Percentiles rank a stretch among this genome's conserved stretches.
Conservation (phyloP, 2,329 filamentous ascomycete species). For the Talaromyces sp. region DNA sequence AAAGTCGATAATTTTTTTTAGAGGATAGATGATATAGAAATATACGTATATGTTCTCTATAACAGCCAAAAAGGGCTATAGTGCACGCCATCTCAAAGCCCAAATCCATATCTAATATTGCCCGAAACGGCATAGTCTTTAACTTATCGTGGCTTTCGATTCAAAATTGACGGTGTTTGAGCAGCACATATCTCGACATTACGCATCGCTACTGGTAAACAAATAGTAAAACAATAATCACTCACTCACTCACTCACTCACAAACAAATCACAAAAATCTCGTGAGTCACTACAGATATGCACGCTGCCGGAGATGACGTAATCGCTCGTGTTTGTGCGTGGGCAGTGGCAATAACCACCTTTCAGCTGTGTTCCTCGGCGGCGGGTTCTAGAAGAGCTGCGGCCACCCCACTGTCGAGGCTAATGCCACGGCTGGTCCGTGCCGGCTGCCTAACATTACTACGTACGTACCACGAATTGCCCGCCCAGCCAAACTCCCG, state of each 20-base stretch:
- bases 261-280: background rate
- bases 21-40: background rate
- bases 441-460: background rate
- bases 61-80: background rate
- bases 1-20: background rate
- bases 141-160: background rate
- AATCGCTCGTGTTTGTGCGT: background rate
- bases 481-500: background rate
- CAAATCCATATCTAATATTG: background rate
- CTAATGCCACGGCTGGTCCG: background rate
- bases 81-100: background rate
- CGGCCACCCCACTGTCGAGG: background rate
- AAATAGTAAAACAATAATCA: background rate
- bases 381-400: background rate
- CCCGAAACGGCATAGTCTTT: background rate
- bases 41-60: background rate
- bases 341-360: background rate
- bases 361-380: background rate
- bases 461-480: no score
- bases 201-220: no score
- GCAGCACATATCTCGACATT: no score
- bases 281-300: background rate
- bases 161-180: no score
- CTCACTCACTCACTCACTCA: background rate
- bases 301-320: background rate